These are phyloP conservation scores for Medicago truncatula DNA, from an alignment of 306 rosid genomes.

Conservation along the genomic window MtrunA17r5.0-ANR NC_053048.1:50685501-50686000, in stretches of 20 bases:
- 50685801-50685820: too few relatives aligned
- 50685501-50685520: slow-evolving; percentile 59
- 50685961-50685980: not conserved
- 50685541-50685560: slow-evolving; percentile 19
- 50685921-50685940: not conserved
- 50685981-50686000: slow-evolving; percentile 14
- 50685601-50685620: not conserved
- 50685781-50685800: not conserved
- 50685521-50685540: slow-evolving; percentile 10
- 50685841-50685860: too few relatives aligned
- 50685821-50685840: too few relatives aligned
- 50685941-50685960: not conserved
- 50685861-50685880: too few relatives aligned
- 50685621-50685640: not conserved
- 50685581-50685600: not conserved
- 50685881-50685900: not conserved
- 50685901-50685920: not conserved
- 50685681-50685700: too few relatives aligned
- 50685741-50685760: too few relatives aligned
- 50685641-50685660: not conserved
- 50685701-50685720: too few relatives aligned
- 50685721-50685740: too few relatives aligned
- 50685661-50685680: too few relatives aligned
- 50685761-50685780: too few relatives aligned
- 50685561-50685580: slow-evolving; percentile 23